Evolutionary conservation across 2,329 filamentous ascomycete genomes (phyloP), one percentile per base, ranked within the genome.

Genomic region (Incumbomyces lentus): DNA sequence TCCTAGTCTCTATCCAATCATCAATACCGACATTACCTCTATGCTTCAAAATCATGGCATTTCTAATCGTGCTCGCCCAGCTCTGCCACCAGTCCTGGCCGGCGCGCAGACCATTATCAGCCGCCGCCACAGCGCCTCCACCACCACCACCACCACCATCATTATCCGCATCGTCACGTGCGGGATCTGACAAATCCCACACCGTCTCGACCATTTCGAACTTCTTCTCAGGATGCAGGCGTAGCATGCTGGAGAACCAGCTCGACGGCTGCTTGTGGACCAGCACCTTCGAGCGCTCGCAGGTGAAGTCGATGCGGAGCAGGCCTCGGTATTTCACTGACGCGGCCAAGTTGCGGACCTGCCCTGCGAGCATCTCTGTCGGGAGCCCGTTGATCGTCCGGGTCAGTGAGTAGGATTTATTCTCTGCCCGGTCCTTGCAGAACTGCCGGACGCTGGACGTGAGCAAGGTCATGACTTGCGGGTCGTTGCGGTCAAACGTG

Each of bases 11-110:
- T 19, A 41, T 37, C 38, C 38, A 42, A 17, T 40, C 44, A 14
- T 41, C 44, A 19, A 47, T 34, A 17, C 36, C 38, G 16, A 47
- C 10, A 32, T 42, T 42, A 16, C 45, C 45, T 30, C 26, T 42
- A 18, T 42, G 34, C 22, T 43, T 45, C 22, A 31, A 11, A 38
- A 45, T 38, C n/a, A 53, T 49, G 16, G 51, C 51, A 47, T 55
- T 55, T 32, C 46, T 47, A 22, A 55, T 51, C 7, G 51, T 48
- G 11, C 40, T 49, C 40, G 53, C 46, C 58, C 58, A 60, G 22
- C 58, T 55, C 12, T 49, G 49, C 56, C 57, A 60, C 58, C 58
- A 59, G 35, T 51, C 51, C 34, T 59, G 54, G 0, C 49, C 55
- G 14, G 52, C 18, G 11, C 35, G 36, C 38, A 37, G 17, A 13